Conservation (phyloP, 306 rosid species). For the Comarum palustre region DNA sequence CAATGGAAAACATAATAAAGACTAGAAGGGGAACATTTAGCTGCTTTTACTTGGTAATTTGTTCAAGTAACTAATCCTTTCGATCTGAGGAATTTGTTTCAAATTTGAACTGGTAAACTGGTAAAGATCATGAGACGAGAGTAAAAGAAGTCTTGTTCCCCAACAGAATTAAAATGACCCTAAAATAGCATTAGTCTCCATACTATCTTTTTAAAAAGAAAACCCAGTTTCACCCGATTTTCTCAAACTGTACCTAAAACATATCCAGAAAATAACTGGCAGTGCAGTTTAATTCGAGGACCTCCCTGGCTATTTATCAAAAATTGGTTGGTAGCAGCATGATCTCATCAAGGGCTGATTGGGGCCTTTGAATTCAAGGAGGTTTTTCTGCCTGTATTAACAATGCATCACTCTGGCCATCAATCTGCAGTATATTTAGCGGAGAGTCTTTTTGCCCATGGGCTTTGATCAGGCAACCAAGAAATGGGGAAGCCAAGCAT, state of each 20-base stretch:
- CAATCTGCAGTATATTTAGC: constrained; percentile 14
- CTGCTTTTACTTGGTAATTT: no score
- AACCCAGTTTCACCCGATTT: background rate
- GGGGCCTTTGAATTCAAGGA: background rate
- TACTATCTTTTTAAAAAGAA: no score
- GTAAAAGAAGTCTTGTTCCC: no score
- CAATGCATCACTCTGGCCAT: background rate
- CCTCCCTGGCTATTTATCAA: background rate
- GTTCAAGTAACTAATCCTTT: no score
- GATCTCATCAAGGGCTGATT: background rate
- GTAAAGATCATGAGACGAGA: no score
- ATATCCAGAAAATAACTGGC: background rate
- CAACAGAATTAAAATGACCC: no score
- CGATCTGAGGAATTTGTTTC: no score
- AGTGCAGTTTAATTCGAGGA: background rate
- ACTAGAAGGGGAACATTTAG: no score
- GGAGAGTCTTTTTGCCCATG: constrained; percentile 61
- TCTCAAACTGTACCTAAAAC: background rate
- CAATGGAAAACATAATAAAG: no score
- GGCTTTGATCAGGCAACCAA: constrained; percentile 53
- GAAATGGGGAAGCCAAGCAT: constrained; percentile 54
- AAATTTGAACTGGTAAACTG: no score
- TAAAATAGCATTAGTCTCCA: no score
- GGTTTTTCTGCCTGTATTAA: background rate
- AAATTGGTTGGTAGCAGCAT: background rate